Conservation (phyloP, 352 stramenopile species). For the Phytophthora palmivora region DNA sequence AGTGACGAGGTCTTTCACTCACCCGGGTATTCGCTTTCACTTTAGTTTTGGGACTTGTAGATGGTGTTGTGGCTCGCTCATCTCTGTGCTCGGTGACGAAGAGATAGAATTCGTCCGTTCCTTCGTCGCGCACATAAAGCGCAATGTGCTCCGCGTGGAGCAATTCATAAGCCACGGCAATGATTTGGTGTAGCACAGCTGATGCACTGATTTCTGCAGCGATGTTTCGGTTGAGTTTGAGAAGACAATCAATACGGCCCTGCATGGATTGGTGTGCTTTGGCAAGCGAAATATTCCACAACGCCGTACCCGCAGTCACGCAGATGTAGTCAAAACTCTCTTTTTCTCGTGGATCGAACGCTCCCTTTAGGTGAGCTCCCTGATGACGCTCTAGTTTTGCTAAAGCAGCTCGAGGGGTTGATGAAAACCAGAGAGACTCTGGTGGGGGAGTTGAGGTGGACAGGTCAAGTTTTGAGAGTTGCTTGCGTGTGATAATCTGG, state of each 20-base stretch:
- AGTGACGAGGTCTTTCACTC: slow-evolving; percentile 10
- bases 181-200: slow-evolving; percentile 66
- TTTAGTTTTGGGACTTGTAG: slow-evolving; percentile 10
- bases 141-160: slow-evolving; percentile 68
- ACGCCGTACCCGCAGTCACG: slow-evolving; percentile 62
- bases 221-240: slow-evolving; percentile 81
- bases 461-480: slow-evolving; percentile 15
- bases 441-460: slow-evolving; percentile 6
- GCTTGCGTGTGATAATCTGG: slow-evolving; percentile 63
- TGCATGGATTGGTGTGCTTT: slow-evolving; percentile 69
- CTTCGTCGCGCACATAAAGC: slow-evolving; percentile 72
- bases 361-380: slow-evolving; percentile 15
- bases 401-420: slow-evolving; percentile 14
- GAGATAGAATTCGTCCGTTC: slow-evolving; percentile 72
- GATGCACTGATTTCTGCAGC: slow-evolving; percentile 66
- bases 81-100: slow-evolving; percentile 31
- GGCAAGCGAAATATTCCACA: slow-evolving; percentile 80
- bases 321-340: slow-evolving; percentile 64
- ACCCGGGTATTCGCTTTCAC: slow-evolving; percentile 12
- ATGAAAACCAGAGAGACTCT: slow-evolving; percentile 22
- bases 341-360: slow-evolving; percentile 49
- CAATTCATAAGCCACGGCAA: slow-evolving; percentile 72
- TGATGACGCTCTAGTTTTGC: slow-evolving; percentile 28
- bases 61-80: neutral
- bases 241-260: slow-evolving; percentile 72